Percentiles rank a stretch among this genome's conserved stretches.
These are phyloP conservation scores for Populus pruinosa DNA, from an alignment of 345 rosid species.

Conservation along the genomic window DNA sequence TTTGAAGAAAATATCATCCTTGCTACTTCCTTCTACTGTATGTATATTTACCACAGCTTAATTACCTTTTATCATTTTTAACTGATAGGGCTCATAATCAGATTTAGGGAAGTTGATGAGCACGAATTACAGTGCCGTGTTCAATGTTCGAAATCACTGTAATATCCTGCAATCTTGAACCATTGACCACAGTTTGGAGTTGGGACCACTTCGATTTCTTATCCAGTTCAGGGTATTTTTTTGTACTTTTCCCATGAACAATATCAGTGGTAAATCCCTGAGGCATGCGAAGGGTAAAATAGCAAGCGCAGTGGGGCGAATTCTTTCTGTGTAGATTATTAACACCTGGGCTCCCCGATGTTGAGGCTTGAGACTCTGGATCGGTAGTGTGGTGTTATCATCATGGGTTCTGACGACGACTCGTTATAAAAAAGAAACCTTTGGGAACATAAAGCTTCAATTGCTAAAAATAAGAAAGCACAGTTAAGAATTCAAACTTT, in stretches of 20 bases:
- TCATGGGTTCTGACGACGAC: slow-evolving; percentile 24
- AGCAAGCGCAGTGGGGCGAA: not conserved
- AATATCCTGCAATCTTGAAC: slow-evolving; percentile 8
- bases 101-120: slow-evolving; percentile 10
- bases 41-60: no score
- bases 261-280: not conserved
- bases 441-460: slow-evolving; percentile 28
- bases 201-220: slow-evolving; percentile 36
- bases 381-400: slow-evolving; percentile 2
- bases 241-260: not conserved
- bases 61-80: not conserved
- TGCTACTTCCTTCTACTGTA: no score
- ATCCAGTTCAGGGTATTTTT: not conserved
- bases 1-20: not conserved
- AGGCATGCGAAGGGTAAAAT: not conserved
- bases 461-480: slow-evolving; percentile 16
- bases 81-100: not conserved
- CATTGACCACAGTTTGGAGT: slow-evolving; percentile 26
- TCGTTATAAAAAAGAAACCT: slow-evolving; percentile 17
- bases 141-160: slow-evolving; percentile 20
- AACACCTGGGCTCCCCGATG: slow-evolving; percentile 27
- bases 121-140: slow-evolving; percentile 15
- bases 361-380: slow-evolving; percentile 23
- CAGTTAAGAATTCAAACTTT: not conserved
- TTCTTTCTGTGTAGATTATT: not conserved